Base-by-base conservation (phyloP, 306 rosid genomes). In the Begonia loranthoides region DNA sequence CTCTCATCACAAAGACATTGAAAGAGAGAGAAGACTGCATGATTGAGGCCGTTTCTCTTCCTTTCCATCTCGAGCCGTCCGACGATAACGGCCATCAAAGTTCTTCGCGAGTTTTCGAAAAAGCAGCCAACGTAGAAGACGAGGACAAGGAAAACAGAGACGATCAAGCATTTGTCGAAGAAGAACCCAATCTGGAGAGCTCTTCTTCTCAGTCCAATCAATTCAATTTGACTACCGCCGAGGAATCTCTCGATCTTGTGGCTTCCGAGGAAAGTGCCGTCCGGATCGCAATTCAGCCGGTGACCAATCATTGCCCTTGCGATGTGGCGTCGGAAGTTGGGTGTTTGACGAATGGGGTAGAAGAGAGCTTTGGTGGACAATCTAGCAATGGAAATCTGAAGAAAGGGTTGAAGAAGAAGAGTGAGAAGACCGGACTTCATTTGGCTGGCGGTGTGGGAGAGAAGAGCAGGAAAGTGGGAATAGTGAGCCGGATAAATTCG, bases 1-100 rank as follows among this genome's bases (percentile, higher is more conserved):
- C 85, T 47, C 96, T 90, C 52, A 78, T 90, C 2, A 73, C 59
- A 41, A 80, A 65, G 86, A 78, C 94, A 53, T 69, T 83, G 6
- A 76, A 63, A 70, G 87, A 83, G 58, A 70, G 99, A 66, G 90
- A 80, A 57, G 99, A 83, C 57, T 83, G 80, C 14, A 52, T 78
- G 43, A 63, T 68, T 50, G 87, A 86, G 50, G 65, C 80, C 1
- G 69, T 72, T 62, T 83, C 86, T 15, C 41, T 49, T 45, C 55
- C 81, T 5, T 28, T 28, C 13, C 62, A 61, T 66, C 66, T 67
- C 19, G 81, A 76, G 57, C 84, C 87, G 47, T 74, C 78, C 15
- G 86, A 85, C 12, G 92, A 85, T 15, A 93, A 83, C 21, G 84
- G 64, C 56, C 70, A 86, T 66, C 80, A 78, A 50, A 86, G 73